Evolutionary conservation across 805 yeast species (phyloP), one percentile per base, ranked within the genome.

Genomic region (Candida gorgasii): DNA sequence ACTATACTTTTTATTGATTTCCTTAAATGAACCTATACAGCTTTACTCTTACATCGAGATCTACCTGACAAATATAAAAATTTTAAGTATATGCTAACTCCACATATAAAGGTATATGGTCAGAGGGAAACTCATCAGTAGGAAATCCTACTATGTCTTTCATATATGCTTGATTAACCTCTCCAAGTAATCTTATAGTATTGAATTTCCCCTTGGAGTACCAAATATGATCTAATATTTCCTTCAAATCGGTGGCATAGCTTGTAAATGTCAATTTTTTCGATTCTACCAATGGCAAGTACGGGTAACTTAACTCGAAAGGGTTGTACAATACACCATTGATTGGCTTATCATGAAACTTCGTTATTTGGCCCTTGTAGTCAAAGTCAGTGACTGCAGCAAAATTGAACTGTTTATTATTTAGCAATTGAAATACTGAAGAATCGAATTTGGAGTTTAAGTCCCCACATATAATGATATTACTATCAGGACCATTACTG

Each of bases 151-250:
- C 82, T 49, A 80, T 79, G 51, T 82, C 82, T 43, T 76, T 69
- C 38, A 82, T 73, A 60, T 92, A 92, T 3, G 82, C 84, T 36
- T 74, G 73, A 59, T 90, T 97, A 33, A 89, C 78, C 51, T 80
- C 79, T 18, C 96, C 98, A 41, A 92, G 67, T 55, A 92, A 68
- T 8, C 96, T 96, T 51, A 81, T 80, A 6, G 90, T 95, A 40
- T 82, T 78, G 47, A 92, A 70, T n/a, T 82, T 72, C n/a, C 82
- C 75, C 5, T 95, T 84, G 2, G 96, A 80, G 63, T 86, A 89
- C 96, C 97, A 93, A 45, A 93, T 82, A 61, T 92, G 92, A 67
- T 92, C 99, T 65, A 92, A 86, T 33, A 82, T 90, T 58, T 88
- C 89, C 1, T 93, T 88, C 66, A 92, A 93, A 22, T 85, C 80